Evolutionary conservation across 2,329 filamentous ascomycete genomes (phyloP), one percentile per base, ranked within the genome.

Genomic region (Stagonosporopsis tanaceti): DNA sequence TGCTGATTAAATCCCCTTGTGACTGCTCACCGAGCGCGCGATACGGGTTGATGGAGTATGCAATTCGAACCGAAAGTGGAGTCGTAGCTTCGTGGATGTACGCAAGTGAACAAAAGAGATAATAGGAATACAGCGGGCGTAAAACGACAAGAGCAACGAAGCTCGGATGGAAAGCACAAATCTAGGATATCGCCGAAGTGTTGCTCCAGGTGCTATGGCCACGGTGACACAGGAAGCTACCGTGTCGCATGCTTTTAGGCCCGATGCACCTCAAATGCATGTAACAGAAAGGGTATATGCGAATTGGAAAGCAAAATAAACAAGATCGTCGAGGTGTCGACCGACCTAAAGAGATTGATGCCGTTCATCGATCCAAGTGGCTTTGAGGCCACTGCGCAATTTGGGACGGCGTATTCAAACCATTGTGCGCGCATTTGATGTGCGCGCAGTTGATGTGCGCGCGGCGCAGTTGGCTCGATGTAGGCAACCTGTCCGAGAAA

Each of bases 121-220:
- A 56, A 62, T 39, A 55, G 59, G 50, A 62, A 53, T 47, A 55
- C 47, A 50, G 54, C 59, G 48, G 25, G 34, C 27, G 39, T 57
- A 57, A 47, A 55, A 52, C 51, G 40, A 62, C 51, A 40, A 40
- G 62, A 67, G 61, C 69, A 64, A 54, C 53, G 66, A 69, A 67
- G 63, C 63, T 61, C 67, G 39, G 50, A 47, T 51, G 63, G 51
- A 51, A 62, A 66, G 44, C 57, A 59, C 66, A 69, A 60, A 67
- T 69, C 70, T 52, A 72, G 66, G 67, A 70, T 72, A 72, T 72
- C 66, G 66, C 66, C 53, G 60, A 63, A 60, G 54, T 59, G 42
- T 59, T 64, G 57, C 54, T 53, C 40, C 25, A 52, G 61, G 51
- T 67, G 64, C 65, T 46, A 14, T 65, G 58, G 57, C 66, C 58